phyloP scores from a whole-genome alignment of 768 basidiomycete species.

The Panus rudis region DNA sequence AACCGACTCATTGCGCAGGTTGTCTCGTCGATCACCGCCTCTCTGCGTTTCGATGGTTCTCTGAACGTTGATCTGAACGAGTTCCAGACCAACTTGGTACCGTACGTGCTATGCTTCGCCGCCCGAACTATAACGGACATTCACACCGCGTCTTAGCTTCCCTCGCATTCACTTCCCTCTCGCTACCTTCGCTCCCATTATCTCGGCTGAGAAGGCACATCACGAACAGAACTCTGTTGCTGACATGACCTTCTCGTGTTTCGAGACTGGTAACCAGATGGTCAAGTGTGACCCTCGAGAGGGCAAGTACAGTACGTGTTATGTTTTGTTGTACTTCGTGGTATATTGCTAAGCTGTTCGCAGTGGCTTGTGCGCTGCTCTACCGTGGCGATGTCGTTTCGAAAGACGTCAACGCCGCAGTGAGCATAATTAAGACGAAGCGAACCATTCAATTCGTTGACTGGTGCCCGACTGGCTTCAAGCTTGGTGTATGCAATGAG shows the following conservation, averaged over 20 bases:
- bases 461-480: conserved; percentile 78
- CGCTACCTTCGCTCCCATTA: conserved; percentile 59
- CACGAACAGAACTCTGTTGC: conserved; percentile 67
- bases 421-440: conserved; percentile 70
- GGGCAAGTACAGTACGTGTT: conserved; percentile 62
- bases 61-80: conserved; percentile 66
- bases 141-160: conserved; percentile 30
- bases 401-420: conserved; percentile 72
- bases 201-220: conserved; percentile 56
- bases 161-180: conserved; percentile 65
- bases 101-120: conserved; percentile 26
- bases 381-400: conserved; percentile 76
- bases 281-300: conserved; percentile 74
- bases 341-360: not conserved
- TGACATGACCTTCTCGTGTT: conserved; percentile 69
- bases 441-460: conserved; percentile 76
- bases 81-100: conserved; percentile 67
- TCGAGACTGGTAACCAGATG: conserved; percentile 76
- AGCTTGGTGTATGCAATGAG: conserved; percentile 74
- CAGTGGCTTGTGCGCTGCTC: conserved; percentile 61
- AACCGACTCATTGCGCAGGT: conserved; percentile 66
- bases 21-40: conserved; percentile 38
- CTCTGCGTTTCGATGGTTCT: conserved; percentile 58
- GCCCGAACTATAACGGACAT: not conserved
- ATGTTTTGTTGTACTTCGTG: not conserved